Conservation (phyloP, 169 alveolate genomes). For the Eimeria praecox region DNA sequence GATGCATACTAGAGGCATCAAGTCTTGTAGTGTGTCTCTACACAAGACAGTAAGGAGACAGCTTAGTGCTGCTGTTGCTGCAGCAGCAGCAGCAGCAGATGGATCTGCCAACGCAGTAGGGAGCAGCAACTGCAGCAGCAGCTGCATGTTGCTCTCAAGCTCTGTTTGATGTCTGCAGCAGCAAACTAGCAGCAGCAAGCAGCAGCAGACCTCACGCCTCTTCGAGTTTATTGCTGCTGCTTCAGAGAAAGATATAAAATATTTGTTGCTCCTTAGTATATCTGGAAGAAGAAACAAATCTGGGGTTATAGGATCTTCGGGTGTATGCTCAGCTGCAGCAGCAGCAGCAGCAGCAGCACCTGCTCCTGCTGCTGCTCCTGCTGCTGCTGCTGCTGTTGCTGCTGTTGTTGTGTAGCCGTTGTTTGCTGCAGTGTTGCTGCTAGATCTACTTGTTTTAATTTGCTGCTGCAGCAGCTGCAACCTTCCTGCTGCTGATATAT, state of each 20-base stretch:
- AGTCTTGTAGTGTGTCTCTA: slow-evolving; percentile 16
- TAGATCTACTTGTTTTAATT: background rate
- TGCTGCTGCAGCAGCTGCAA: slow-evolving; percentile 46
- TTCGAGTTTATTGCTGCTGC: background rate
- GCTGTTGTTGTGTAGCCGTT: no score
- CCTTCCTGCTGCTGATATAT: slow-evolving; percentile 35
- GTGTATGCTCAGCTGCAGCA: background rate
- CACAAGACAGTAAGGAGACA: background rate
- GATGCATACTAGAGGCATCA: background rate
- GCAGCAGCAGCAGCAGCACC: background rate
- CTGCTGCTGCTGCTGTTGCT: background rate
- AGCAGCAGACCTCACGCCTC: slow-evolving; percentile 4
- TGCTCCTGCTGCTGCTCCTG: background rate
- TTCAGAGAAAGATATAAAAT: background rate
- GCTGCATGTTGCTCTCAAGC: slow-evolving; percentile 25
- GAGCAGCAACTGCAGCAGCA: slow-evolving; percentile 41
- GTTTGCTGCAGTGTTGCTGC: background rate
- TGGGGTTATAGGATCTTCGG: background rate
- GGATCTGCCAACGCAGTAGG: no score
- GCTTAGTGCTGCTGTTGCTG: background rate
- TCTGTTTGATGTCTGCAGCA: background rate
- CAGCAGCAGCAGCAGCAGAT: no score
- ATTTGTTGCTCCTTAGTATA: no score
- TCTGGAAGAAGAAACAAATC: background rate
- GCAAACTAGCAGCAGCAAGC: slow-evolving; percentile 49